A percentile compares a stretch with the other conserved stretches of the same genome.
Evolutionary conservation across 1,139 yeast species (phyloP).

Genomic region (Kodamaea ohmeri): DNA sequence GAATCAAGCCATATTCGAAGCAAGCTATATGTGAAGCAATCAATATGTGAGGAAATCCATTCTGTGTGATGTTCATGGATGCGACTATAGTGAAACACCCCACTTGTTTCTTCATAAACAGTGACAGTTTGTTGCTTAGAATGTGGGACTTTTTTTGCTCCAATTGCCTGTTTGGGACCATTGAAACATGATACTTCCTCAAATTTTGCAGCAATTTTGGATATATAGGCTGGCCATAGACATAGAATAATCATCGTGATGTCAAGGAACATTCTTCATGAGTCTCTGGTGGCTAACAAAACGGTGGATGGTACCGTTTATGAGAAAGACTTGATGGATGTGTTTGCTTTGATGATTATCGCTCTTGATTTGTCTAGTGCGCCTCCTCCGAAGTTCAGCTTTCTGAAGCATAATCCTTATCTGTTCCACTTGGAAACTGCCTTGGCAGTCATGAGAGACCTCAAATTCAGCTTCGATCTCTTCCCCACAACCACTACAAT

Average conservation of each 20-base stretch:
- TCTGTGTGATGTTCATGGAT: too few species aligned
- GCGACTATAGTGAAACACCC: too few species aligned
- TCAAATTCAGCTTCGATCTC: constrained; percentile 49
- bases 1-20: too few species aligned
- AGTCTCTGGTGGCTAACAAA: neutral
- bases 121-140: too few species aligned
- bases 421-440: constrained; percentile 57
- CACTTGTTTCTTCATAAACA: too few species aligned
- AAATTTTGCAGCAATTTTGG: constrained; percentile 2
- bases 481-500: constrained; percentile 55
- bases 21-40: too few species aligned
- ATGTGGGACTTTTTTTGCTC: constrained; percentile 1
- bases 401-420: constrained; percentile 39
- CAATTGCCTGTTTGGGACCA: neutral
- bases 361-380: constrained; percentile 39
- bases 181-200: neutral
- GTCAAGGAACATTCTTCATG: neutral
- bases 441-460: constrained; percentile 44
- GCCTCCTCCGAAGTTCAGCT: constrained; percentile 4
- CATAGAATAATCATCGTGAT: neutral
- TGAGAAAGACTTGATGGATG: constrained; percentile 56
- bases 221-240: neutral
- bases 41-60: too few species aligned
- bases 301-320: neutral
- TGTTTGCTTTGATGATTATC: constrained; percentile 52